Base-by-base conservation (phyloP, 2,329 filamentous ascomycete genomes). In the Whalleya microplaca region DNA sequence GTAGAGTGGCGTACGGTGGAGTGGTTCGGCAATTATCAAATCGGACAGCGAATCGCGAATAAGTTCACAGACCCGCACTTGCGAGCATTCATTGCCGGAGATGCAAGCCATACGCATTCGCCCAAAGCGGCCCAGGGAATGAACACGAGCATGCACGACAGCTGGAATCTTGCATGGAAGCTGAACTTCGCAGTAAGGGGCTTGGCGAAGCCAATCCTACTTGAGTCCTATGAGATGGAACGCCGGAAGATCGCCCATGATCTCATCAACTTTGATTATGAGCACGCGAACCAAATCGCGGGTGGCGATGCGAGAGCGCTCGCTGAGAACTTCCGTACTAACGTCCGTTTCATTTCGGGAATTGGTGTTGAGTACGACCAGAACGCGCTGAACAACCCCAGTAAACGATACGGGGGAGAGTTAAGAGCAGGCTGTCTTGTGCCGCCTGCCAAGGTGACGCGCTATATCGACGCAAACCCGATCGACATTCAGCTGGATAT, bases 401-500 rank as follows among this genome's bases (percentile, higher is more conserved):
- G 74, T 20, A 65, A 73, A 41, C 70, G 76, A 51, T 70, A 72
- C 14, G 75, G 75, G 46, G 72, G 81, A 41, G 78, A 80, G 21
- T 79, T 80, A 45, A 79, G 78, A 58, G 81, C 81, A 2, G 82
- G 82, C 7, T 83, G 80, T 48, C 75, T 83, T 20, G 77, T 90
- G 21, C 82, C 86, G 2, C 89, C 89, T 2, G 86, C 86, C 41
- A 89, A 85, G 72, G 88, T 88, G 18, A 89, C 87, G 0, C 82
- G 90, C 23, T 92, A 88, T 68, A 83, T 92, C 49, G 90, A 93
- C 72, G 86, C 89, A 2, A 93, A 92, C 65, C 89, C 89, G 0
- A 84, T 93, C 42, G 87, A 92, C 64, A 76, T 92, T 23, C 88
- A 93, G 69, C 83, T 91, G 5, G 90, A 92, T 66, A 90, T 92